Conservation (phyloP, 441 rosid species). For the Bruguiera hainesii region DNA sequence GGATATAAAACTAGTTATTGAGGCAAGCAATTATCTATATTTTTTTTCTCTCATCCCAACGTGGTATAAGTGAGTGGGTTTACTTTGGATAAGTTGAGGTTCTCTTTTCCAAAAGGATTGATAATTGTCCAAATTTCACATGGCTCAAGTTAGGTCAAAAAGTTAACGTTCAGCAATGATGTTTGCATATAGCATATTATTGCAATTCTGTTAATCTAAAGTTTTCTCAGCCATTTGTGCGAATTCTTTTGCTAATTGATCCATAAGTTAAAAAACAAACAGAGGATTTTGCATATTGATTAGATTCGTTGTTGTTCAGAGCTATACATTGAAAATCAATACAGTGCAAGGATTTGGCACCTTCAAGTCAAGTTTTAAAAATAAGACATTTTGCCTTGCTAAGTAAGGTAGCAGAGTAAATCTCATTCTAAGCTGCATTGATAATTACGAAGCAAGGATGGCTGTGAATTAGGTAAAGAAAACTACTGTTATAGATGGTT, state of each 20-base stretch:
- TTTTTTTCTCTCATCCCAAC: not conserved
- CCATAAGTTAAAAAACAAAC: not conserved
- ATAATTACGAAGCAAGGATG: constrained; percentile 98
- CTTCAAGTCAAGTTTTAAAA: constrained; percentile 72
- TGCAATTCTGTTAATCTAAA: not conserved
- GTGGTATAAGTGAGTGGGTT: not conserved
- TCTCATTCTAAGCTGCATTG: constrained; percentile 96
- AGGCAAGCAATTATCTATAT: constrained; percentile 33
- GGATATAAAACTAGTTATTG: constrained; percentile 45
- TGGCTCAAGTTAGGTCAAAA: not conserved
- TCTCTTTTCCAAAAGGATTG: not conserved
- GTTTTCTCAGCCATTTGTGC: no score
- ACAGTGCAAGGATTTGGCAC: constrained; percentile 92
- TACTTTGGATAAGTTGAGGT: not conserved
- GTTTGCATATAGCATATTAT: not conserved
- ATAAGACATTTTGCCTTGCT: constrained; percentile 55
- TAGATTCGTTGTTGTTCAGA: constrained; percentile 37
- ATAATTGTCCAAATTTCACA: not conserved
- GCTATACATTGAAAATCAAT: constrained; percentile 88
- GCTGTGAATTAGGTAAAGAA: constrained; percentile 87
- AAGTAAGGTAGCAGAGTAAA: constrained; percentile 86
- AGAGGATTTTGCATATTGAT: constrained; percentile 12
- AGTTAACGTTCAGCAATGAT: not conserved
- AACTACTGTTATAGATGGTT: constrained; percentile 2
- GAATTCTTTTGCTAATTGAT: not conserved